These are phyloP conservation scores for Penicillium herquei DNA, from an alignment of 495 filamentous ascomycete genomes.

Conservation along the genomic window DNA sequence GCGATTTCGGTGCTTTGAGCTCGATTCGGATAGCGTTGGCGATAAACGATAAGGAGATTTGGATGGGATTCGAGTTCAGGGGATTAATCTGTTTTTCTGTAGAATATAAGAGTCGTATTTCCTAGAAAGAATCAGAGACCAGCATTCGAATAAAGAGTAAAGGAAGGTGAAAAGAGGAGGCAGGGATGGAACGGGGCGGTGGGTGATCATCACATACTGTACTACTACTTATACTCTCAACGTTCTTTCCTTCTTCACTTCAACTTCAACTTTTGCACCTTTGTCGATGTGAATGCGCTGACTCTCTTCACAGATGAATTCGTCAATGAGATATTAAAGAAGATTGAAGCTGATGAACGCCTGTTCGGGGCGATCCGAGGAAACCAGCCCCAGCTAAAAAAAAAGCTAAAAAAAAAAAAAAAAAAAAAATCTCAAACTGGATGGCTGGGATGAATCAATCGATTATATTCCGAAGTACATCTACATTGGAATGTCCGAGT, in stretches of 20 bases:
- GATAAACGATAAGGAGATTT: constrained; percentile 6
- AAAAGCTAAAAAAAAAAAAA: constrained; percentile 4
- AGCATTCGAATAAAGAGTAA: background rate
- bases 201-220: constrained; percentile 11
- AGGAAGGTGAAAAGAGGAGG: constrained; percentile 11
- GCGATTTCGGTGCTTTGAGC: constrained; percentile 13
- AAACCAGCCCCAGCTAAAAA: too few species aligned
- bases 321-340: background rate
- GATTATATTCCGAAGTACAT: background rate
- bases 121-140: too few species aligned
- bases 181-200: constrained; percentile 21
- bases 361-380: background rate
- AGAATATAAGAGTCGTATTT: too few species aligned
- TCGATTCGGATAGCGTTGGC: constrained; percentile 4
- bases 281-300: too few species aligned
- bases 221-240: too few species aligned
- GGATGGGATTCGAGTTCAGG: background rate
- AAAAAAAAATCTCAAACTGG: constrained; percentile 1
- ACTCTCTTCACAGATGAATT: too few species aligned
- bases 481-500: too few species aligned
- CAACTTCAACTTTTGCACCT: background rate
- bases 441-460: constrained; percentile 18
- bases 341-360: background rate
- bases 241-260: background rate
- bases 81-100: too few species aligned